Evolutionary conservation across 2,329 filamentous ascomycete genomes (phyloP).

Genomic region (Alternaria triticina): DNA sequence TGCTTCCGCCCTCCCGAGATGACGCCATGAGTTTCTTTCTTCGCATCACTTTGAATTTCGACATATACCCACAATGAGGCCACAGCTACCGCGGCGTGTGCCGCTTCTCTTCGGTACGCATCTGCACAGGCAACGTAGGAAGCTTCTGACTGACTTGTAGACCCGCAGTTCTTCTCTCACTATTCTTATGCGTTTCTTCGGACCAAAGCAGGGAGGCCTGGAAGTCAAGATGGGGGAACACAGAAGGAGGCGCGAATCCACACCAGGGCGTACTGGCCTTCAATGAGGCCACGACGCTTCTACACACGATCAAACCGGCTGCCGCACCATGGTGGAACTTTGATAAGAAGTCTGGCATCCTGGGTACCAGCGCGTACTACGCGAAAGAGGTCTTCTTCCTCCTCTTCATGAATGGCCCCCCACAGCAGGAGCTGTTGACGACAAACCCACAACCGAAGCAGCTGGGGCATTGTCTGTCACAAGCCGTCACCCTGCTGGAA

Average conservation of each 20-base stretch:
- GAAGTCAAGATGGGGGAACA: slow-evolving; percentile 30
- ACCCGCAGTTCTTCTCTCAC: slow-evolving; percentile 38
- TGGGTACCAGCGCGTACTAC: slow-evolving; percentile 66
- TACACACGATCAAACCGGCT: slow-evolving; percentile 52
- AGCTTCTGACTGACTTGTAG: slow-evolving; percentile 28
- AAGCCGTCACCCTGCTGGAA: slow-evolving; percentile 65
- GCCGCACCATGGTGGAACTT: slow-evolving; percentile 49
- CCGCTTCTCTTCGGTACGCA: slow-evolving; percentile 45
- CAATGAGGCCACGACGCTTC: slow-evolving; percentile 49
- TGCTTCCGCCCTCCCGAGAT: slow-evolving; percentile 24
- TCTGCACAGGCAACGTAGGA: slow-evolving; percentile 4
- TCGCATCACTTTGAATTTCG: slow-evolving; percentile 16
- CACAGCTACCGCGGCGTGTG: slow-evolving; percentile 43
- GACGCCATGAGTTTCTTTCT: slow-evolving; percentile 40
- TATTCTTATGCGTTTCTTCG: slow-evolving; percentile 33
- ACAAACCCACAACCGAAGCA: slow-evolving; percentile 48
- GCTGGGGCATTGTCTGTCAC: slow-evolving; percentile 59
- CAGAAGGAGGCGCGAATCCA: slow-evolving; percentile 15
- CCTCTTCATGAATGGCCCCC: slow-evolving; percentile 69
- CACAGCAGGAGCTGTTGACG: slow-evolving; percentile 53
- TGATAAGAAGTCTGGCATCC: slow-evolving; percentile 62
- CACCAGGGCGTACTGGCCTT: slow-evolving; percentile 34
- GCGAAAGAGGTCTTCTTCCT: slow-evolving; percentile 67
- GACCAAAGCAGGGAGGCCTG: slow-evolving; percentile 13
- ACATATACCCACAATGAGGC: slow-evolving; percentile 40